Conservation (phyloP, 345 rosid species). For the Kandelia obovata region DNA sequence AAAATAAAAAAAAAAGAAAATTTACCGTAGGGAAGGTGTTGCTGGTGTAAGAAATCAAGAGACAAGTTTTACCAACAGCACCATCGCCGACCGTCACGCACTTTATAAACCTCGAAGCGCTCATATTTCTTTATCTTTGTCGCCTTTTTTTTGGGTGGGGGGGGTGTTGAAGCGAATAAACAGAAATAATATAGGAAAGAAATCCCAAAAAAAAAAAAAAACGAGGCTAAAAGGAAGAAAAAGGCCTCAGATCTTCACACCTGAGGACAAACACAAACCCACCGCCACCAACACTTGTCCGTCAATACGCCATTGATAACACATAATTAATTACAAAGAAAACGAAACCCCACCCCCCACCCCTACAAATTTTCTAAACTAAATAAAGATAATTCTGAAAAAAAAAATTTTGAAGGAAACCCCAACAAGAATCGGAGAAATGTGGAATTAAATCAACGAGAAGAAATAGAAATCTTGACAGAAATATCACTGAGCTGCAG, state of each 20-base stretch:
- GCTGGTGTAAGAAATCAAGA: conserved; percentile 34
- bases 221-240: not conserved
- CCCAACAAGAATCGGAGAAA: not conserved
- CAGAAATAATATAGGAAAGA: not conserved
- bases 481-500: no score
- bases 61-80: conserved; percentile 34
- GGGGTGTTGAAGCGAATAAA: not conserved
- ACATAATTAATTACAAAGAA: not conserved
- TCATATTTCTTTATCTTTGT: conserved; percentile 18
- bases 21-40: conserved; percentile 31
- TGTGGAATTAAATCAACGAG: no score
- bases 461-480: no score
- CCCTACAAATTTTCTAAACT: no score
- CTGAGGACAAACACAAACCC: conserved; percentile 23
- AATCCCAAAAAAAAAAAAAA: not conserved
- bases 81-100: conserved; percentile 34
- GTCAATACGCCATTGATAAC: conserved; percentile 31
- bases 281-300: not conserved
- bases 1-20: not conserved
- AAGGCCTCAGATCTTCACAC: conserved; percentile 32
- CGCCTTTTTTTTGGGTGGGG: not conserved
- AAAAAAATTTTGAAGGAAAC: conserved; percentile 7
- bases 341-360: not conserved
- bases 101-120: conserved; percentile 35
- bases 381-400: not conserved